These are phyloP conservation scores for Trypanosoma theileri DNA, from an alignment of 208 protist species.

Conservation along the genomic window DNA sequence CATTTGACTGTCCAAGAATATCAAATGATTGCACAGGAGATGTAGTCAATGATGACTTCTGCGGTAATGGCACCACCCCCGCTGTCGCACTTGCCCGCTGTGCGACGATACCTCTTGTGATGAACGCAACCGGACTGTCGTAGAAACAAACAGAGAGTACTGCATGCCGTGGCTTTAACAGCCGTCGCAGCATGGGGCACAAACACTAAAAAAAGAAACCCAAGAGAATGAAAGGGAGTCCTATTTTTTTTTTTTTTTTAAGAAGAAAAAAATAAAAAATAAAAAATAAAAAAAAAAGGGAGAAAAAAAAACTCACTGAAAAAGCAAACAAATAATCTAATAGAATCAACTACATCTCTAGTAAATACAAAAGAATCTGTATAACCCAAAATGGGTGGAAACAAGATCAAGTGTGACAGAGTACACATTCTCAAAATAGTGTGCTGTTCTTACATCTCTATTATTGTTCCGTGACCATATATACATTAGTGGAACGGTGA, in stretches of 20 bases:
- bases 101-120: neutral
- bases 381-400: too few relatives aligned
- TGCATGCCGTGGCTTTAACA: slow-evolving; percentile 25
- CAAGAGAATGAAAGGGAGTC: neutral
- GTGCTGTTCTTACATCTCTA: too few relatives aligned
- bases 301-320: too few relatives aligned
- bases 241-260: neutral
- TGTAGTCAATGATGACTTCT: slow-evolving; percentile 48
- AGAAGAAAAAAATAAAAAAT: neutral
- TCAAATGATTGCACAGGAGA: slow-evolving; percentile 43
- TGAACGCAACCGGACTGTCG: slow-evolving; percentile 4
- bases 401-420: too few relatives aligned
- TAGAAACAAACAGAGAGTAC: slow-evolving; percentile 24
- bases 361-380: too few relatives aligned
- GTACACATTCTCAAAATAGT: too few relatives aligned
- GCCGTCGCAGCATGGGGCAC: slow-evolving; percentile 18
- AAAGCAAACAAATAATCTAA: too few relatives aligned
- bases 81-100: slow-evolving; percentile 56
- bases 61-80: slow-evolving; percentile 42
- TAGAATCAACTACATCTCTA: too few relatives aligned
- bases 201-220: neutral
- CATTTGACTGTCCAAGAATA: slow-evolving; percentile 31
- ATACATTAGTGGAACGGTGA: too few relatives aligned
- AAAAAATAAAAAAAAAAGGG: neutral
- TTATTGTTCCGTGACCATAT: too few relatives aligned